Evolutionary conservation across 2,329 filamentous ascomycete species (phyloP), one percentile per base, ranked within the genome.

Genomic region (Xylogone sp.): DNA sequence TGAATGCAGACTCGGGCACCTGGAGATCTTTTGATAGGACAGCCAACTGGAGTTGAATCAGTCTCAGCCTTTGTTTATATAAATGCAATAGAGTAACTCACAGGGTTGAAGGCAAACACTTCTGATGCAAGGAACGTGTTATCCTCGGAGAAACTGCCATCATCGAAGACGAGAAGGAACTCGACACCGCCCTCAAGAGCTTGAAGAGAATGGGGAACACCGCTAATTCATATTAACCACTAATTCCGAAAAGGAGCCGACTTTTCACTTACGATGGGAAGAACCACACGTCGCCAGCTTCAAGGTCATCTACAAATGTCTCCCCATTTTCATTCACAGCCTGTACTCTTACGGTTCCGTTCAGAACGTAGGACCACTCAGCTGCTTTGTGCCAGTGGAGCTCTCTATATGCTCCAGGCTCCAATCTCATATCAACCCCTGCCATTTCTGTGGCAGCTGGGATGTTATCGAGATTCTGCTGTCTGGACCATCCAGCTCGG

Each of bases 381-480:
- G 68, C 73, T 39, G 76, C 72, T 34, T 74, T 78, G 56, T 83
- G 80, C 79, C 79, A 87, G 57, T 87, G 83, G 20, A 86, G 68
- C 62, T 86, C 82, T 19, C 83, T 76, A 54, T 84, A 84, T 0
- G 76, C 80, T 21, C 78, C 67, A 0, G 78, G 73, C n/a, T 72
- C 74, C 1, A 83, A 70, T 42, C 78, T 73, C 80, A 83, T 83
- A 56, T 83, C 75, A 1, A 83, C 80, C 43, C 78, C 79, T 0
- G 80, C 79, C 76, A 83, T 81, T 13, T 64, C 68, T 3, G 66
- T 75, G 9, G 58, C 55, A 1, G 47, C 46, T 7, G 81, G 80
- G 52, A 84, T 70, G 9, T 79, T 75, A 1, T 64, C 65, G 0
- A 60, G 66, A 55, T 82, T 83, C 59, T 82, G 76, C 61, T 84